phyloP scores from a whole-genome alignment of 371 early-diverging fungal species.

The Lichtheimia hyalospora region DNA sequence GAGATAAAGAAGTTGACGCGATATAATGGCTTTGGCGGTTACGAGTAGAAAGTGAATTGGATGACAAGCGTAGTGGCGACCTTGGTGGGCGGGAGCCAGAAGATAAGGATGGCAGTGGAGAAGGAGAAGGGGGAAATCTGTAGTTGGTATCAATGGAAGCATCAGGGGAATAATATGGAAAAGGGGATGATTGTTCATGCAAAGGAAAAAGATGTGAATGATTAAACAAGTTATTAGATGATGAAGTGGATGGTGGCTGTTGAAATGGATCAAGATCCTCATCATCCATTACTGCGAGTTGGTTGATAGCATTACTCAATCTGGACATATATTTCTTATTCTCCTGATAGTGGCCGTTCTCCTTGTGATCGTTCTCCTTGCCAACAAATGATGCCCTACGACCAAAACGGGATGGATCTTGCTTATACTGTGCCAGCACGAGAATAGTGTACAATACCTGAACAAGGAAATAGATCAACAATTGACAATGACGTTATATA shows the following conservation, averaged over 20 bases:
- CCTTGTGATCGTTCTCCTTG: slow-evolving; percentile 1
- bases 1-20: background rate
- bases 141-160: background rate
- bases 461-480: background rate
- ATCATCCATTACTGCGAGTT: background rate
- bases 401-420: background rate
- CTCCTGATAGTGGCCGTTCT: background rate
- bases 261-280: background rate
- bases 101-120: slow-evolving; percentile 1
- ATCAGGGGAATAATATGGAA: too few species aligned
- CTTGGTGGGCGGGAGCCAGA: slow-evolving; percentile 27
- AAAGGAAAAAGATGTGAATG: too few species aligned
- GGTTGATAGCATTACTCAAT: too few species aligned
- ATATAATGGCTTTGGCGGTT: slow-evolving; percentile 10
- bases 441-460: slow-evolving; percentile 10
- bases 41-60: background rate
- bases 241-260: background rate
- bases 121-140: background rate
- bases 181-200: too few species aligned
- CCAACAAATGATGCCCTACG: background rate
- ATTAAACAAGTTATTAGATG: too few species aligned
- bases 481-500: background rate
- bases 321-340: slow-evolving; percentile 1
- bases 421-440: slow-evolving; percentile 8
- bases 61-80: slow-evolving; percentile 29